Evolutionary conservation across 1,284 basidiomycete genomes (phyloP).

Genomic region (Thelephora terrestris): DNA sequence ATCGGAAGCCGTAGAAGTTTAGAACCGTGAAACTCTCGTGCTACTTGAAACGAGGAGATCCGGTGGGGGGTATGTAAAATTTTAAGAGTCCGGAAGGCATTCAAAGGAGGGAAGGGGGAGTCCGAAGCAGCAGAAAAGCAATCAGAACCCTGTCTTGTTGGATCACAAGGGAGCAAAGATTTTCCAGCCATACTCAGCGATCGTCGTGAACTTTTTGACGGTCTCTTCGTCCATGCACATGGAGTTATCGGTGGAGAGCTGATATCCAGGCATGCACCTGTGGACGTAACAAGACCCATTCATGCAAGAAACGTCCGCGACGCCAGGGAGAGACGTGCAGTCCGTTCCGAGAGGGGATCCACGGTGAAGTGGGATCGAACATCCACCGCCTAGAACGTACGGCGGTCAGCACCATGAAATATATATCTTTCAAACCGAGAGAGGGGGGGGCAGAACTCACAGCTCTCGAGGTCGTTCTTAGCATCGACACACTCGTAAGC

Average conservation of each 20-base stretch:
- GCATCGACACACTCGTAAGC: slow-evolving; percentile 42
- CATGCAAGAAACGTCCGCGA: slow-evolving; percentile 39
- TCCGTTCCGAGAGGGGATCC: slow-evolving; percentile 27
- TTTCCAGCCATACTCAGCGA: too few relatives aligned
- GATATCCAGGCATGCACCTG: slow-evolving; percentile 35
- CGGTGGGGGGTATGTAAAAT: too few relatives aligned
- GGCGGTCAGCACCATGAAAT: background rate
- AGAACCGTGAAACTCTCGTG: too few relatives aligned
- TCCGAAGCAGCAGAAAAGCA: too few relatives aligned
- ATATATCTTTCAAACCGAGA: background rate
- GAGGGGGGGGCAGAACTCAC: slow-evolving; percentile 23
- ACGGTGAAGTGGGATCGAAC: slow-evolving; percentile 26
- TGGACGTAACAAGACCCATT: slow-evolving; percentile 34
- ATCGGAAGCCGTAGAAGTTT: too few relatives aligned
- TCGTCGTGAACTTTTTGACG: background rate
- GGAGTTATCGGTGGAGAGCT: slow-evolving; percentile 17
- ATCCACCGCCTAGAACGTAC: slow-evolving; percentile 36
- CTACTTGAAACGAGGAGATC: too few relatives aligned
- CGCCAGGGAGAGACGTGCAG: slow-evolving; percentile 39
- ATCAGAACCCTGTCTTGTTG: too few relatives aligned
- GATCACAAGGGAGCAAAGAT: too few relatives aligned
- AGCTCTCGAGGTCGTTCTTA: slow-evolving; percentile 38
- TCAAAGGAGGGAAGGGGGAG: too few relatives aligned
- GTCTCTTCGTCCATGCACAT: slow-evolving; percentile 10
- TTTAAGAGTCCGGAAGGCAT: too few relatives aligned